Evolutionary conservation across 192 early-diverging fungal species (phyloP), one percentile per base, ranked within the genome.

Genomic region (Chytriomyces hyalinus): DNA sequence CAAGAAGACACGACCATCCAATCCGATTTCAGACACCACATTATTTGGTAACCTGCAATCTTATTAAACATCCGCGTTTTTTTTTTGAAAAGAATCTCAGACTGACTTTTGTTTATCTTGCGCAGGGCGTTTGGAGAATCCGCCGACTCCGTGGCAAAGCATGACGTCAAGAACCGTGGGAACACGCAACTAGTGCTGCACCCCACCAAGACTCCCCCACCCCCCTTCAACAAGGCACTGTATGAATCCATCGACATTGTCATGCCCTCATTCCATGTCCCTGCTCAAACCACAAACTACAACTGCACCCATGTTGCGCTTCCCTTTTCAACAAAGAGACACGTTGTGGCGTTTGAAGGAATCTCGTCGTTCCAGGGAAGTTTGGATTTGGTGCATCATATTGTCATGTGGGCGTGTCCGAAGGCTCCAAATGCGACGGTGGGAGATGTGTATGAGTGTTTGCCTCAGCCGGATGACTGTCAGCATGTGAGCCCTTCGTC

Each of bases 81-180:
- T 50, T n/a, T 59, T 36, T 36, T 36, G 0, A 4, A 4, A 36
- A 36, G 36, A 36, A 36, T 36, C 36, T 36, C 36, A 36, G 1
- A 8, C 13, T 24, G 44, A 24, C 49, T 59, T 59, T 2, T 26
- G 24, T 26, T 3, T 36, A 0, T 51, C 51, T 50, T 57, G 49
- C 2, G 22, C 50, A 71, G 76, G 76, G 75, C 75, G 28, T 44
- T 36, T 67, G 75, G 75, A 7, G 15, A 8, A n/a, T 17, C 73
- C 26, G 17, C 49, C 11, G 20, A n/a, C 13, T 10, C 63, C 10
- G 11, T 57, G 6, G 7, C 48, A 8, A 26, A 76, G 20, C 75
- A 75, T 49, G 62, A 28, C n/a, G 26, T 62, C 4, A 67, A 24
- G 17, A 46, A 67, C 26, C 62, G 73, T 15, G 73, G 73, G 44